Conservation (phyloP, 225 moss, liverwort and hornwort species). For the Rhytidiadelphus loreus region DNA sequence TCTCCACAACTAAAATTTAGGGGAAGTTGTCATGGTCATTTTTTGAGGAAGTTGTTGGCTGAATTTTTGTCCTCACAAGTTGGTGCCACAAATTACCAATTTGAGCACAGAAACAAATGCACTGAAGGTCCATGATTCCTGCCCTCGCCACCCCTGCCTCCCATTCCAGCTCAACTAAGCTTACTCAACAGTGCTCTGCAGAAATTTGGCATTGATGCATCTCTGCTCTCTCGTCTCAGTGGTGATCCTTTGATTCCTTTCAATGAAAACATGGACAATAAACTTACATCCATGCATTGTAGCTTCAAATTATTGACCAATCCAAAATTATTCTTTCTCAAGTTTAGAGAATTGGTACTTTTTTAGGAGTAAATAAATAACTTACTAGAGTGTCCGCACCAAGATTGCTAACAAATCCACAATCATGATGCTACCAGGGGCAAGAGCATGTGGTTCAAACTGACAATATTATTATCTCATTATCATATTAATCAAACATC, state of each 20-base stretch:
- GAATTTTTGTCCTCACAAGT: background rate
- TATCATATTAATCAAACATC: background rate
- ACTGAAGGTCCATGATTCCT: background rate
- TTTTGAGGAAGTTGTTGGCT: background rate
- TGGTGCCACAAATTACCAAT: background rate
- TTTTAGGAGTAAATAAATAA: no score
- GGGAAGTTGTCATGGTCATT: no score
- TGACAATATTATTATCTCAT: background rate
- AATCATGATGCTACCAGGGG: no score
- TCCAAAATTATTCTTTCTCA: background rate
- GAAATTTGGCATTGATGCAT: background rate
- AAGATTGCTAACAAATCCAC: background rate
- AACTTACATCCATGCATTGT: background rate
- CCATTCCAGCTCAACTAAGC: background rate
- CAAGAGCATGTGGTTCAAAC: background rate
- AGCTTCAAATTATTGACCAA: background rate
- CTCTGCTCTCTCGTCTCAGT: background rate
- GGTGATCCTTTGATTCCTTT: background rate
- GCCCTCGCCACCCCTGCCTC: background rate
- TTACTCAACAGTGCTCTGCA: background rate
- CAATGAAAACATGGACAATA: background rate
- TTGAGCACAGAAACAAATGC: background rate
- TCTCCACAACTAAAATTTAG: no score
- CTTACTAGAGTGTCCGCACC: accelerated
- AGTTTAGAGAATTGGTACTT: background rate